Base-by-base conservation (phyloP, 768 basidiomycete genomes). In the Trametes elegans region DNA sequence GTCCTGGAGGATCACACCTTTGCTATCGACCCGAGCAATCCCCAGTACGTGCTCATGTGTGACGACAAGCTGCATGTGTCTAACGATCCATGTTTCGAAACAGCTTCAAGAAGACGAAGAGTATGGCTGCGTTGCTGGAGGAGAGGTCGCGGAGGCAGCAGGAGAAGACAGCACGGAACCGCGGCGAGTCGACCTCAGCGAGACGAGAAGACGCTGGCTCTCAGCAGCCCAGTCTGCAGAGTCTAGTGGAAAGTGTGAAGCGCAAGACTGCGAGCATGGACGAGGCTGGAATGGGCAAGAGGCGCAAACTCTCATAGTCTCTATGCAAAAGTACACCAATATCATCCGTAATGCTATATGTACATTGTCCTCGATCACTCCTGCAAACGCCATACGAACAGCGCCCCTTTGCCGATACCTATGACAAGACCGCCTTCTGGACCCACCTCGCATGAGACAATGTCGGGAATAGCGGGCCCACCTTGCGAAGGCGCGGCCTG, bases 1-100 rank as follows among this genome's bases (percentile, higher is more conserved):
- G 66, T 98, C 39, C 89, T 93, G 63, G 92, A 97, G 62, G 88
- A 98, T 65, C 85, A 91, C 63, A 81, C 86, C 28, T 98, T 91
- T 61, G 95, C 96, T 0, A 94, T 99, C 61, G 97, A 99, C 70
- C 96, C 97, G 18, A 90, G 83, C 49, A 90, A 98, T 72, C 93
- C 96, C 68, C 90, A 86, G 96, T 97, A 66, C 60, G 93, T 79
- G 1, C 23, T 4, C 26, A 27, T n/a, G n/a, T n/a, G n/a, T n/a
- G n/a, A n/a, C n/a, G n/a, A n/a, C n/a, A n/a, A n/a, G n/a, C n/a
- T 28, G 19, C 28, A 9, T 27, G 3, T 36, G 11, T 39, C 19
- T 28, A 27, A 24, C 28, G 40, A 7, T 11, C 21, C 11, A 53
- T 27, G n/a, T 29, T 41, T 8, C 53, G 44, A 53, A 49, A 60